Conservation (phyloP, 805 yeast genomes). For the Wickerhamiella spandovensis region DNA sequence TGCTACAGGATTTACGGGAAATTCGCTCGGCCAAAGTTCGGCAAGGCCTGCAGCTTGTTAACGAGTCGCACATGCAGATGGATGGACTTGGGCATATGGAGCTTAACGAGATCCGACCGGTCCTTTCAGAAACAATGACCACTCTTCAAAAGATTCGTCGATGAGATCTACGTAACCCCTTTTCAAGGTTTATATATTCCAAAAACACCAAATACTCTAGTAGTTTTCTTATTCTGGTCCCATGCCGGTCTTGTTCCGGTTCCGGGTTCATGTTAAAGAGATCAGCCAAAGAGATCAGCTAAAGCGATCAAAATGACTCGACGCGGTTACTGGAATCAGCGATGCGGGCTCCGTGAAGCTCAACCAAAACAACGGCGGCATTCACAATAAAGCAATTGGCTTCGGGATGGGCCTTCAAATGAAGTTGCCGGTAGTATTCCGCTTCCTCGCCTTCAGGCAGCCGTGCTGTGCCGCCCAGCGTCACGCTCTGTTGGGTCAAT, state of each 20-base stretch:
- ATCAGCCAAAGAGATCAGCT: no score
- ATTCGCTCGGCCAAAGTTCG: slow-evolving; percentile 68
- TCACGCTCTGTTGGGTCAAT: slow-evolving; percentile 67
- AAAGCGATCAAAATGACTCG: slow-evolving; percentile 5
- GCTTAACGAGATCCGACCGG: slow-evolving; percentile 78
- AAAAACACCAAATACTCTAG: no score
- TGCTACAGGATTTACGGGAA: slow-evolving; percentile 75
- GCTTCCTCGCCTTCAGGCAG: slow-evolving; percentile 38
- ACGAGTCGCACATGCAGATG: slow-evolving; percentile 69
- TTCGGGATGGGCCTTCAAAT: slow-evolving; percentile 49
- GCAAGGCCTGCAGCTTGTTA: slow-evolving; percentile 62
- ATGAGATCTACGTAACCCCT: no score
- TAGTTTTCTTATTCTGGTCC: no score
- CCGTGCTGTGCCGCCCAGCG: slow-evolving; percentile 59
- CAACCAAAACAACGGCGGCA: slow-evolving; percentile 50
- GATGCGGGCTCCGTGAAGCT: slow-evolving; percentile 55
- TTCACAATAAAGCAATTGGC: slow-evolving; percentile 56
- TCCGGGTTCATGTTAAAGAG: no score
- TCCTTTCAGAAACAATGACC: slow-evolving; percentile 68
- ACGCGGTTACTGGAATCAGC: slow-evolving; percentile 37
- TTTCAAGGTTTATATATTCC: background rate
- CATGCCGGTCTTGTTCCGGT: no score
- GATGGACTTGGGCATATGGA: slow-evolving; percentile 76
- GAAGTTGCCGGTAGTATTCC: slow-evolving; percentile 46
- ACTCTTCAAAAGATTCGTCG: slow-evolving; percentile 42